Percentiles rank a stretch among this genome's conserved stretches.
Evolutionary conservation across 345 rosid species (phyloP).

Genomic region (Populus simonii): DNA sequence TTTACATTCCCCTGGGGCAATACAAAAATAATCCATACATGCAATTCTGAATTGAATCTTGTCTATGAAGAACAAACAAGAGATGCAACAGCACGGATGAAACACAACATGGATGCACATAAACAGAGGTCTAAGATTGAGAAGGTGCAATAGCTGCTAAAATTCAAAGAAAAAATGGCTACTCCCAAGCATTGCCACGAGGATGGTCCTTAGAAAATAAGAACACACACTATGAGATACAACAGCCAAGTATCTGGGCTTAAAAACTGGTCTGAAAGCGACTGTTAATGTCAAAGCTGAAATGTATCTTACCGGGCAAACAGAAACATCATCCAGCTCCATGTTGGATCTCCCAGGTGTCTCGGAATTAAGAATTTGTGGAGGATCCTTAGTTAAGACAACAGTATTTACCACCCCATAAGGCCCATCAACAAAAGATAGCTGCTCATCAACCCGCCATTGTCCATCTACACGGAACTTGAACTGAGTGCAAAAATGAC

Average conservation of each 20-base stretch:
- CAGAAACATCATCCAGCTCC: conserved; percentile 72
- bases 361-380: conserved; percentile 31
- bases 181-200: neutral
- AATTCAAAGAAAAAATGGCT: neutral
- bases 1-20: neutral
- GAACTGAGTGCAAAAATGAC: conserved; percentile 46
- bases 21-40: neutral
- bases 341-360: conserved; percentile 48
- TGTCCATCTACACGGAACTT: conserved; percentile 89
- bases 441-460: conserved; percentile 87
- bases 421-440: conserved; percentile 48
- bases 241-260: neutral
- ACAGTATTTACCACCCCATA: conserved; percentile 75
- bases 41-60: neutral
- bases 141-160: neutral
- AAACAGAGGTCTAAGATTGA: neutral
- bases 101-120: neutral
- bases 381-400: conserved; percentile 48
- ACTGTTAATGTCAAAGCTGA: neutral
- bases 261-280: neutral
- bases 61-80: neutral
- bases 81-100: neutral
- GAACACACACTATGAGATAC: neutral
- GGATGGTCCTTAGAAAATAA: neutral
- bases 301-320: conserved; percentile 43